Evolutionary conservation across 2,329 filamentous ascomycete genomes (phyloP).

Genomic region (Geosmithia flava): DNA sequence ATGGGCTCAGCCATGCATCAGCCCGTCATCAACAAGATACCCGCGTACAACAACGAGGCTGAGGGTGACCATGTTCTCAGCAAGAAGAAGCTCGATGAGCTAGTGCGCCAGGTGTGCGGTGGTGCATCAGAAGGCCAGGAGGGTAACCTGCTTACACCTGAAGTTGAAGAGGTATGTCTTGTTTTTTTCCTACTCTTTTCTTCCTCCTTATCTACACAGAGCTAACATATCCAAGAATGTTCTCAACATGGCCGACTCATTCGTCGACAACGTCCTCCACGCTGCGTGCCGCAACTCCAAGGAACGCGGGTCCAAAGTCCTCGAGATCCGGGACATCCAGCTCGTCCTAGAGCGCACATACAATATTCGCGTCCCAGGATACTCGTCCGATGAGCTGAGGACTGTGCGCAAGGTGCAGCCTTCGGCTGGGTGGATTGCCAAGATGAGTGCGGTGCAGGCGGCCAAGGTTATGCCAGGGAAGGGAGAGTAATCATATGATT

Average conservation of each 20-base stretch:
- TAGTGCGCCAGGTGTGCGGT: conserved; percentile 87
- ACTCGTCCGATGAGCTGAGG: conserved; percentile 85
- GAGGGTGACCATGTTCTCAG: conserved; percentile 89
- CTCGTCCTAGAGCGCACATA: conserved; percentile 74
- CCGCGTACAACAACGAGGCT: conserved; percentile 76
- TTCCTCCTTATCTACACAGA: not conserved
- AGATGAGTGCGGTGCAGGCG: conserved; percentile 94
- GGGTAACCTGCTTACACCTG: conserved; percentile 69
- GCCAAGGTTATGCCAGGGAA: conserved; percentile 67
- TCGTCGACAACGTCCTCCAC: conserved; percentile 83
- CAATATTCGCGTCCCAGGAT: conserved; percentile 88
- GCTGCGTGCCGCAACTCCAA: conserved; percentile 85
- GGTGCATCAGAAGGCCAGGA: conserved; percentile 60
- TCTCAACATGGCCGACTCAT: conserved; percentile 81
- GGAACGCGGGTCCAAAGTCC: conserved; percentile 76
- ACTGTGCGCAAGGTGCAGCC: conserved; percentile 92
- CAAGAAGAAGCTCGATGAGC: conserved; percentile 94
- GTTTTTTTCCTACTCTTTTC: conserved; percentile 7
- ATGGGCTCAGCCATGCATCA: conserved; percentile 77
- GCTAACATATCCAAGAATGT: conserved; percentile 50
- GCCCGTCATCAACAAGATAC: conserved; percentile 70
- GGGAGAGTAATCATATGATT: conserved; percentile 24
- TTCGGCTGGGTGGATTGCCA: conserved; percentile 78
- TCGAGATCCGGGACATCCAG: conserved; percentile 81
- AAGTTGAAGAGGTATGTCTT: conserved; percentile 78